Conservation (phyloP, 805 yeast species). For the Soucietia sequanensis region DNA sequence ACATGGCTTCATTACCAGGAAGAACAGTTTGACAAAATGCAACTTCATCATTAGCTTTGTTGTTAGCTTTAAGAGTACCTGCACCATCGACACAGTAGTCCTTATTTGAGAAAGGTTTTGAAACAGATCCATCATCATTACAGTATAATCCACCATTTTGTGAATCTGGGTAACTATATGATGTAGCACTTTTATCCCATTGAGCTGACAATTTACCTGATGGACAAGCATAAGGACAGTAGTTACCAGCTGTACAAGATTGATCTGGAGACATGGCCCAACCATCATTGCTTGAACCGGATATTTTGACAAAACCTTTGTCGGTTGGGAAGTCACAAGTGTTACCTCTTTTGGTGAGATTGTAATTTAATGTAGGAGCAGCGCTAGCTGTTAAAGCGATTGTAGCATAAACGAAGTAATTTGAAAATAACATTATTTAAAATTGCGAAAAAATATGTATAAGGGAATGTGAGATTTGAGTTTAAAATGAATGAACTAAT, state of each 20-base stretch:
- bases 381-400: constrained; percentile 19
- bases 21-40: constrained; percentile 92
- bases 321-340: constrained; percentile 69
- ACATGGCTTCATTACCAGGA: constrained; percentile 94
- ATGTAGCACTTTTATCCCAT: constrained; percentile 78
- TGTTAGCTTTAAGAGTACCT: constrained; percentile 66
- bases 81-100: constrained; percentile 75
- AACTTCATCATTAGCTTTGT: constrained; percentile 56
- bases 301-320: constrained; percentile 68
- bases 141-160: constrained; percentile 84
- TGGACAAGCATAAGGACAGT: constrained; percentile 90
- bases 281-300: constrained; percentile 64
- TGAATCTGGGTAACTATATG: constrained; percentile 74
- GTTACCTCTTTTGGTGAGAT: constrained; percentile 23
- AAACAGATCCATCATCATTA: constrained; percentile 63
- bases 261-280: constrained; percentile 86
- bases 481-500: too few species aligned
- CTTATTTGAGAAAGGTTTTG: constrained; percentile 56
- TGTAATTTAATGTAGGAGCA: constrained; percentile 21
- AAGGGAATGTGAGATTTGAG: too few species aligned
- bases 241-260: constrained; percentile 68
- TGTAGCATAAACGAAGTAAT: constrained; percentile 9
- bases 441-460: too few species aligned
- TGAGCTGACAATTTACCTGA: constrained; percentile 86
- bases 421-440: constrained; percentile 5